Evolutionary conservation across 345 rosid species (phyloP).

Genomic region (Stellera chamaejasme): DNA sequence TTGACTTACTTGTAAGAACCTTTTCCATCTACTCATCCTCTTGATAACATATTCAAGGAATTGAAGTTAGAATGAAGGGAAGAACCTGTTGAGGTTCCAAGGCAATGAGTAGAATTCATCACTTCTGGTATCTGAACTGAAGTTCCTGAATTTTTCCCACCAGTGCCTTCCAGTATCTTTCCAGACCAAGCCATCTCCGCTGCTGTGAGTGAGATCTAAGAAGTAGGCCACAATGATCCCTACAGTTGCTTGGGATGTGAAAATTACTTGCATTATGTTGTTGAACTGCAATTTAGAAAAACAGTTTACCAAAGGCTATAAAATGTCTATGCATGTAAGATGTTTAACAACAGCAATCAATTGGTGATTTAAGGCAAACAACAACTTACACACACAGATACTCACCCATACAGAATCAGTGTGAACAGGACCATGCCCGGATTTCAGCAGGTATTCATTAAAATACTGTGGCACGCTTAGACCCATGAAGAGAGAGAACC

Average conservation of each 20-base stretch:
- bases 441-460: constrained; percentile 38
- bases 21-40: background rate
- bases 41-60: background rate
- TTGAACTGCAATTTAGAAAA: constrained; percentile 53
- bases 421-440: constrained; percentile 71
- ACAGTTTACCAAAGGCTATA: background rate
- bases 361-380: background rate
- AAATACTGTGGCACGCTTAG: constrained; percentile 83
- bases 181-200: constrained; percentile 36
- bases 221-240: constrained; percentile 45
- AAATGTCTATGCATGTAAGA: background rate
- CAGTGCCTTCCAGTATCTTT: constrained; percentile 88
- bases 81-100: constrained; percentile 64
- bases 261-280: constrained; percentile 72
- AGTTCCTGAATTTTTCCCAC: constrained; percentile 68
- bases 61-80: constrained; percentile 58
- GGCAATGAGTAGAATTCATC: constrained; percentile 77
- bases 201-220: constrained; percentile 57
- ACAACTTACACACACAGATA: background rate
- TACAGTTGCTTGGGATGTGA: constrained; percentile 81
- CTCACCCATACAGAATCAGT: constrained; percentile 53
- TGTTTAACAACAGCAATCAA: background rate
- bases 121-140: constrained; percentile 44
- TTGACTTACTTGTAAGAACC: background rate
- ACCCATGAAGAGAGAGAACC: constrained; percentile 78